Evolutionary conservation across 192 early-diverging fungal species (phyloP).

Genomic region (Backusella parvicylindrica): DNA sequence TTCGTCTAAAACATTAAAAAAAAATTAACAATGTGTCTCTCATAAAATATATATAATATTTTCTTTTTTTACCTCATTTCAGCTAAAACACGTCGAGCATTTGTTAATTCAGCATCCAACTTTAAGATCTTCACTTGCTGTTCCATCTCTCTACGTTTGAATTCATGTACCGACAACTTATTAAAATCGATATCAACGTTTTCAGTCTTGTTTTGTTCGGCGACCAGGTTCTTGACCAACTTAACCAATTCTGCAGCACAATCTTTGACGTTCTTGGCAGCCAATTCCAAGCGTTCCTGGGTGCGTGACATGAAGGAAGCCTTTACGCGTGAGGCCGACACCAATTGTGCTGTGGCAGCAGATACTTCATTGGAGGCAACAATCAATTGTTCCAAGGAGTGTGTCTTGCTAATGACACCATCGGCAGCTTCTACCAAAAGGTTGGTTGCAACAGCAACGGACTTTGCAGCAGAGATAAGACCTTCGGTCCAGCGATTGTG

Average conservation of each 20-base stretch:
- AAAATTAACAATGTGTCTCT: too few relatives aligned
- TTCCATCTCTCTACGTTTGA: constrained; percentile 96
- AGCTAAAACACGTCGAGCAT: constrained; percentile 82
- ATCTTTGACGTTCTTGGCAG: constrained; percentile 90
- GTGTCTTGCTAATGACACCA: constrained; percentile 88
- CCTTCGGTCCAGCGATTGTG: constrained; percentile 99
- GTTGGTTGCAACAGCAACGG: constrained; percentile 91
- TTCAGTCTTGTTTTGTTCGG: constrained; percentile 67
- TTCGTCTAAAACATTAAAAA: constrained; percentile 8
- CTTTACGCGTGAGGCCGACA: constrained; percentile 95
- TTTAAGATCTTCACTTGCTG: constrained; percentile 97
- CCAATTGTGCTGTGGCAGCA: constrained; percentile 94
- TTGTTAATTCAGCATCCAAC: constrained; percentile 87
- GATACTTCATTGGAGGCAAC: constrained; percentile 97
- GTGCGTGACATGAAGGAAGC: constrained; percentile 88
- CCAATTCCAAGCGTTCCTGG: constrained; percentile 91
- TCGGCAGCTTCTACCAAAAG: constrained; percentile 93
- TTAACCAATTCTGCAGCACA: constrained; percentile 88
- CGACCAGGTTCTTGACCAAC: constrained; percentile 82
- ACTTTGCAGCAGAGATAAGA: constrained; percentile 93
- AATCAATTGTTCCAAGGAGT: constrained; percentile 90
- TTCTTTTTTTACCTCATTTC: constrained; percentile 91
- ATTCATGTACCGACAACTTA: constrained; percentile 84
- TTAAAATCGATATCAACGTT: constrained; percentile 58
- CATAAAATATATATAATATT: constrained; percentile 24